These are phyloP conservation scores for Talaromyces sp. DNA, from an alignment of 2,329 filamentous ascomycete species.

Conservation along the genomic window DNA sequence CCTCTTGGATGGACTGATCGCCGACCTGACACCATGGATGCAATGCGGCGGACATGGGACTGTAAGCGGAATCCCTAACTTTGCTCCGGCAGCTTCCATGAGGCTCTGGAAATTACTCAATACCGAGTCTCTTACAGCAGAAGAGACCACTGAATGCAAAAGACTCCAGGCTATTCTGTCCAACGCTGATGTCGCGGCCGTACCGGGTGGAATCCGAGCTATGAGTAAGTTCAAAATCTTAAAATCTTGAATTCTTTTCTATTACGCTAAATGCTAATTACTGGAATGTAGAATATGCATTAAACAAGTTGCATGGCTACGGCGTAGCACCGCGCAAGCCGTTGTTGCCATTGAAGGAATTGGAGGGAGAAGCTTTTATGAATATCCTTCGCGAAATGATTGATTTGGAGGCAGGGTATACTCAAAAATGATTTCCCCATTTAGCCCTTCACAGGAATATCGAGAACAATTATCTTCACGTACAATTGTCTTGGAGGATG, in stretches of 20 bases:
- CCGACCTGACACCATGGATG: conserved; percentile 27
- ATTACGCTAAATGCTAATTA: neutral
- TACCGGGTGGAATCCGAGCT: conserved; percentile 24
- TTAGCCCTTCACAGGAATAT: neutral
- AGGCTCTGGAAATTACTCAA: conserved; percentile 25
- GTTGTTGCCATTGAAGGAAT: conserved; percentile 20
- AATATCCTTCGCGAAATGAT: conserved; percentile 20
- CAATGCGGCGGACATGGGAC: conserved; percentile 26
- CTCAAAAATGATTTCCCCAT: neutral
- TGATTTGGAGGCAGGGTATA: conserved; percentile 18
- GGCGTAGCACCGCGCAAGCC: conserved; percentile 21
- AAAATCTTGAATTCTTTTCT: neutral
- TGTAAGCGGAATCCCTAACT: conserved; percentile 26
- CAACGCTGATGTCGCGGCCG: conserved; percentile 23
- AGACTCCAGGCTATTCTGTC: conserved; percentile 23
- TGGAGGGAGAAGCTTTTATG: conserved; percentile 23
- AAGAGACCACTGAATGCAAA: conserved; percentile 19
- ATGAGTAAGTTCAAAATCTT: conserved; percentile 21
- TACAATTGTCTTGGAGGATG: neutral
- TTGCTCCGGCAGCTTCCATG: conserved; percentile 24
- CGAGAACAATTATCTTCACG: neutral
- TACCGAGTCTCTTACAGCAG: conserved; percentile 8
- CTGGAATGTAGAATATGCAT: conserved; percentile 21
- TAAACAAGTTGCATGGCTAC: conserved; percentile 24
- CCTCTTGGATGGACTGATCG: conserved; percentile 25